Base-by-base conservation (phyloP, 768 basidiomycete species). In the Xanthoconium stramineum region DNA sequence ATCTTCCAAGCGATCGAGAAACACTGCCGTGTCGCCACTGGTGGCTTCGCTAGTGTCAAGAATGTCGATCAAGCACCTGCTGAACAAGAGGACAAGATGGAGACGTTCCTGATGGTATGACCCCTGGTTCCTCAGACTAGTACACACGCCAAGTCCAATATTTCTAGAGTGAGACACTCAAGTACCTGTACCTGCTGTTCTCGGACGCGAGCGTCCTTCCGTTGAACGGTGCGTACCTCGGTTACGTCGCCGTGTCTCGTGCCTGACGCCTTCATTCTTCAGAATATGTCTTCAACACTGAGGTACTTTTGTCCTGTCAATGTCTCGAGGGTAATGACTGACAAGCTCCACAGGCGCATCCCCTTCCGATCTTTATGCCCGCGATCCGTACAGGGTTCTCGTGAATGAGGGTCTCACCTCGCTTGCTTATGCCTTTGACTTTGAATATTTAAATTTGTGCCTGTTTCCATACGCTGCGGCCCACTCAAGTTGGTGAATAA, bases 241-340 rank as follows among this genome's bases (percentile, higher is more conserved):
- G 40, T 53, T 29, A 14, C 3, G 13, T 14, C 38, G 50, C 33
- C 13, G 17, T 38, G 28, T 29, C 48, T 32, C 37, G 32, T 48
- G 51, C 35, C 57, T 67, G 60, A 57, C 50, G 38, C 14, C 42
- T 40, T 53, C 38, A 44, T 52, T 44, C 24, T 29, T 24, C 60
- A 91, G 90, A 85, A 67, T 86, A 88, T 64, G 92, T 97, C 9
- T 91, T 97, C 74, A 97, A 96, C 63, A 97, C 95, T 2, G 95
- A 98, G 80, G 88, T 88, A 60, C 49, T 73, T 57, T 47, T 47
- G 48, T 57, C 46, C 39, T 43, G 45, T 44, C 17, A 52, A 29
- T 19, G 33, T 38, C 35, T 33, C 35, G 51, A 30, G 47, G 40
- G 15, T 8, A 45, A 32, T 47, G 39, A 14, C 51, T 49, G 48